phyloP scores from a whole-genome alignment of 2,329 filamentous ascomycete genomes.

The Epichloe sylvatica region DNA sequence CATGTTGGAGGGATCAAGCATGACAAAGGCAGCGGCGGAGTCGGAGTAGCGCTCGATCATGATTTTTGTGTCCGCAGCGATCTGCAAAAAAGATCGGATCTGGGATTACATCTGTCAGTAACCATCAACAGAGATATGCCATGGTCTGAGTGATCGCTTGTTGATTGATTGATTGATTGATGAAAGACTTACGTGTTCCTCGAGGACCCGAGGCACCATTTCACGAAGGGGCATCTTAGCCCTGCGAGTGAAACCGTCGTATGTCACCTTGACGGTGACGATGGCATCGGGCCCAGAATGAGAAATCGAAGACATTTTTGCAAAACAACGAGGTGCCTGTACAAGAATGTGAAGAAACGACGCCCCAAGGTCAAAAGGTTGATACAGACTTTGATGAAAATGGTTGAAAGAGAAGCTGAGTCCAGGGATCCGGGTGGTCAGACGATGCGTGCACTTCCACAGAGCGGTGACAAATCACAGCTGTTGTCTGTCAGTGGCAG shows the following conservation, averaged over 20 bases:
- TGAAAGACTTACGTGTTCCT: conserved; percentile 60
- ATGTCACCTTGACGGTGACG: conserved; percentile 75
- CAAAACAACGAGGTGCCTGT: neutral
- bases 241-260: conserved; percentile 61
- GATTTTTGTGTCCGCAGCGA: conserved; percentile 24
- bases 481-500: neutral
- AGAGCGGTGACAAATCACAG: conserved; percentile 2
- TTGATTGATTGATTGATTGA: neutral
- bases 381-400: neutral
- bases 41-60: conserved; percentile 90
- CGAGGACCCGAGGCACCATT: conserved; percentile 58
- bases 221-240: conserved; percentile 86
- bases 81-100: conserved; percentile 24
- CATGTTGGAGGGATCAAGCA: conserved; percentile 61
- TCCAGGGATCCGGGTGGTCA: neutral
- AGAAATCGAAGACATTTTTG: conserved; percentile 16
- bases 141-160: neutral
- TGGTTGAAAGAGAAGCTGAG: neutral
- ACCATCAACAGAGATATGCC: neutral
- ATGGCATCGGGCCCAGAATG: conserved; percentile 15
- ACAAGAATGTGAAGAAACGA: neutral
- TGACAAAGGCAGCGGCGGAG: conserved; percentile 68
- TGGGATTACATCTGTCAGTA: conserved; percentile 6
- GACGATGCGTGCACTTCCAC: neutral
- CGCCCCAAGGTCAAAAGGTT: neutral